Evolutionary conservation across 2,329 filamentous ascomycete genomes (phyloP).

Genomic region (Phialocephala sp.): DNA sequence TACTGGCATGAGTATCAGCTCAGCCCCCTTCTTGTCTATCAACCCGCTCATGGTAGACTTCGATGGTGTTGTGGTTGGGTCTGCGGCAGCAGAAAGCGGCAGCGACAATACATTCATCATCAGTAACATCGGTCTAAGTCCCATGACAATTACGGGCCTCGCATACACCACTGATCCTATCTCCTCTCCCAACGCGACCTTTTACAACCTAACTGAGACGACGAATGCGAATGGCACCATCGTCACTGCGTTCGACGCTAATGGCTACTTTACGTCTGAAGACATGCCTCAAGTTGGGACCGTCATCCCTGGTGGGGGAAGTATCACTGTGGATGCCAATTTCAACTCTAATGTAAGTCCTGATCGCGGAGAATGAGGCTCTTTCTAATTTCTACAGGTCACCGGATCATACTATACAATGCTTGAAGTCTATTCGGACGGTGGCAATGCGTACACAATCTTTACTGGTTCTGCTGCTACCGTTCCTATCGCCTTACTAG

Average conservation of each 20-base stretch:
- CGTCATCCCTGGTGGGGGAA: slow-evolving; percentile 34
- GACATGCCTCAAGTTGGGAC: slow-evolving; percentile 29
- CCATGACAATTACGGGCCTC: slow-evolving; percentile 42
- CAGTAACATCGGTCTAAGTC: slow-evolving; percentile 41
- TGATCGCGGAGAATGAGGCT: background rate
- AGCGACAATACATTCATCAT: slow-evolving; percentile 41
- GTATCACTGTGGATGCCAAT: slow-evolving; percentile 34
- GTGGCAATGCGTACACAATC: slow-evolving; percentile 21
- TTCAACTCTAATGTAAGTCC: slow-evolving; percentile 34
- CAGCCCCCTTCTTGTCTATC: slow-evolving; percentile 39
- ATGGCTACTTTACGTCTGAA: slow-evolving; percentile 20
- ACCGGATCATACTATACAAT: slow-evolving; percentile 22
- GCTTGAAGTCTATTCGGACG: slow-evolving; percentile 21
- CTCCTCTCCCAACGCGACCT: background rate
- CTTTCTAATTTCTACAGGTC: background rate
- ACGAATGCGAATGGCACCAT: slow-evolving; percentile 11
- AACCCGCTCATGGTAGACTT: slow-evolving; percentile 44
- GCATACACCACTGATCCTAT: slow-evolving; percentile 33
- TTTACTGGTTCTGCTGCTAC: slow-evolving; percentile 23
- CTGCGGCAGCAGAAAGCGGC: slow-evolving; percentile 31
- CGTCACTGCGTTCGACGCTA: slow-evolving; percentile 10
- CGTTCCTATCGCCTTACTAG: slow-evolving; percentile 17
- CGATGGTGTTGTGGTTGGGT: slow-evolving; percentile 43
- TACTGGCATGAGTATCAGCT: slow-evolving; percentile 43
- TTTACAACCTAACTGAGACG: slow-evolving; percentile 18